Evolutionary conservation across 2,329 filamentous ascomycete species (phyloP).

Genomic region (Cytospora chrysosperma): DNA sequence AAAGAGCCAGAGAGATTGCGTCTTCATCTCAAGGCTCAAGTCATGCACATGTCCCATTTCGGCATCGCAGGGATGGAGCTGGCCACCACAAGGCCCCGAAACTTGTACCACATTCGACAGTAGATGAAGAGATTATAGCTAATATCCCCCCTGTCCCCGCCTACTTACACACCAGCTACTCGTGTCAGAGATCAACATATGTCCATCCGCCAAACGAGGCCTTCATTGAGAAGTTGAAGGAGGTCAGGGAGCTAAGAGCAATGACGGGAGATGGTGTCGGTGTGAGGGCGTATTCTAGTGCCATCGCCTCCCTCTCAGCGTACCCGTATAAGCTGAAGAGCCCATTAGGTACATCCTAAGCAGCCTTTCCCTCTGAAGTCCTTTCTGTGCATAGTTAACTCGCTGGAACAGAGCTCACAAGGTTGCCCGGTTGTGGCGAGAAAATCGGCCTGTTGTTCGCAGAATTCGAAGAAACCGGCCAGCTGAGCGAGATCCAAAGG

Average conservation of each 20-base stretch:
- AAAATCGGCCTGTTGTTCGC: conserved; percentile 78
- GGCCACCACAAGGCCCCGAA: conserved; percentile 28
- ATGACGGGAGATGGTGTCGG: conserved; percentile 76
- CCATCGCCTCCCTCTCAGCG: conserved; percentile 78
- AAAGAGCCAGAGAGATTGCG: conserved; percentile 12
- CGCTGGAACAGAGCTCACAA: conserved; percentile 42
- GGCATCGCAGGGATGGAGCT: conserved; percentile 22
- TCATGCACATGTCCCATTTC: conserved; percentile 1
- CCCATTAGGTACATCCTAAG: conserved; percentile 40
- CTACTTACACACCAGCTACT: conserved; percentile 65
- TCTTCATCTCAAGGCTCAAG: conserved; percentile 5
- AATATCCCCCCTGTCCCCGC: conserved; percentile 65
- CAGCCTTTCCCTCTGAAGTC: background rate
- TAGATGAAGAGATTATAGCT: conserved; percentile 65
- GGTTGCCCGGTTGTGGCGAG: conserved; percentile 74
- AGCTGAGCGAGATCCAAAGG: conserved; percentile 61
- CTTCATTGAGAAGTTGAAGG: conserved; percentile 73
- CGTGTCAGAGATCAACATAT: conserved; percentile 77
- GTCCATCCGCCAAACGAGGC: conserved; percentile 66
- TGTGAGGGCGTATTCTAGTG: conserved; percentile 81
- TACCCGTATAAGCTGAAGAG: conserved; percentile 61
- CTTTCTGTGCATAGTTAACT: background rate
- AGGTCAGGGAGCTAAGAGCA: conserved; percentile 69
- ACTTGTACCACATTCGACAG: conserved; percentile 70
- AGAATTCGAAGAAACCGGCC: conserved; percentile 65